Percentiles rank a stretch among this genome's conserved stretches.
phyloP scores from a whole-genome alignment of 2,329 filamentous ascomycete genomes.

The Colletotrichum sp. region DNA sequence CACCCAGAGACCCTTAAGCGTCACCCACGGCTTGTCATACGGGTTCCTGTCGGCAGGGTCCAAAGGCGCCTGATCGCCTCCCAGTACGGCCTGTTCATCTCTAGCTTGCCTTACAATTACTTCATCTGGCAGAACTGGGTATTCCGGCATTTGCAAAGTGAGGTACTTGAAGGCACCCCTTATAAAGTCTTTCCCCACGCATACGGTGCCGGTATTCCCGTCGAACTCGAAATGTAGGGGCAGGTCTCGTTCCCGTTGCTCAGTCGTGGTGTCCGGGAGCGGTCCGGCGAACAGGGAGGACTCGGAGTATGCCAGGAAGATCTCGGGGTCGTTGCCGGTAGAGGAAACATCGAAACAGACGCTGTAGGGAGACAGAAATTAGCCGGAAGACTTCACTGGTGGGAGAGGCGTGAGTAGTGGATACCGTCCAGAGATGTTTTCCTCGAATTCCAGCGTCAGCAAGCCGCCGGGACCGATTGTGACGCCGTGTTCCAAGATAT shows the following conservation, averaged over 20 bases:
- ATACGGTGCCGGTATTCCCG: slow-evolving; percentile 32
- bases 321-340: slow-evolving; percentile 30
- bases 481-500: slow-evolving; percentile 22
- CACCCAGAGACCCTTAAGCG: slow-evolving; percentile 39
- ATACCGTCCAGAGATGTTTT: slow-evolving; percentile 46
- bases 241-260: slow-evolving; percentile 25
- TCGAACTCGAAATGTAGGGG: slow-evolving; percentile 31
- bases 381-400: not conserved
- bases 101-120: not conserved
- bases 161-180: slow-evolving; percentile 51
- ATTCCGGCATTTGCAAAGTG: slow-evolving; percentile 41
- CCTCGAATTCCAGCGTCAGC: slow-evolving; percentile 42
- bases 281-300: slow-evolving; percentile 24
- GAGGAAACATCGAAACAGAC: slow-evolving; percentile 37
- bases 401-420: not conserved
- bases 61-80: not conserved
- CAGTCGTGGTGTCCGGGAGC: slow-evolving; percentile 27
- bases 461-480: slow-evolving; percentile 35
- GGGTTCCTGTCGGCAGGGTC: slow-evolving; percentile 6
- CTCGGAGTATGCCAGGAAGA: slow-evolving; percentile 27
- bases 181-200: slow-evolving; percentile 32
- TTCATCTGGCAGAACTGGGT: slow-evolving; percentile 32
- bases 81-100: slow-evolving; percentile 29
- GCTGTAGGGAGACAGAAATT: slow-evolving; percentile 22
- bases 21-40: slow-evolving; percentile 30